Conservation (phyloP, 305 asterid species). For the Fraxinus sp. region DNA sequence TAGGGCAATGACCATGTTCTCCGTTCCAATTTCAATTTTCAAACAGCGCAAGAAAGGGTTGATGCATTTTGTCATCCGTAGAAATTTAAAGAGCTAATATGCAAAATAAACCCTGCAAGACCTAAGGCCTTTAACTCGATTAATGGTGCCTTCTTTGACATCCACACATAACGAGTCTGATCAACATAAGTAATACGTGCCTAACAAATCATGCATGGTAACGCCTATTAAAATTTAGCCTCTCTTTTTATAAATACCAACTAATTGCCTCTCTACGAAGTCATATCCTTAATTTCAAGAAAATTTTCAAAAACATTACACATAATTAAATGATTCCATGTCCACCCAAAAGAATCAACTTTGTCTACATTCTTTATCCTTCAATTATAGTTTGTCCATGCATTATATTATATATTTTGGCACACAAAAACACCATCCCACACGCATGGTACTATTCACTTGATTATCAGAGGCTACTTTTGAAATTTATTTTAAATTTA, state of each 20-base stretch:
- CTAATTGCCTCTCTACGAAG: neutral
- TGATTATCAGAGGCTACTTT: slow-evolving; percentile 22
- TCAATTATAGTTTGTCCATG: neutral
- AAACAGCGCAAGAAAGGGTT: no score
- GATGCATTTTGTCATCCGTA: no score
- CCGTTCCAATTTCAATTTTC: no score
- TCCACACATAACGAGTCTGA: no score
- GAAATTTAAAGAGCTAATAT: no score
- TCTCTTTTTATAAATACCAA: neutral
- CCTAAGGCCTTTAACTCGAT: no score
- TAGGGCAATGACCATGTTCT: no score
- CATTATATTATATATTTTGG: neutral
- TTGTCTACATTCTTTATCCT: neutral
- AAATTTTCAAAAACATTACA: neutral
- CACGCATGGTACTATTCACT: slow-evolving; percentile 36
- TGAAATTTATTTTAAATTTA: slow-evolving; percentile 18
- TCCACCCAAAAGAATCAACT: neutral
- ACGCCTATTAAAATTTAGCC: neutral
- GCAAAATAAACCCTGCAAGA: no score
- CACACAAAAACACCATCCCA: slow-evolving; percentile 18
- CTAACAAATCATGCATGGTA: no score
- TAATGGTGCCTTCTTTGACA: no score
- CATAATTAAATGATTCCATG: neutral
- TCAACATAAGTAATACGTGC: no score
- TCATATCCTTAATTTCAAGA: neutral